Evolutionary conservation across 331 rosid species (phyloP).

Genomic region (Saraca asoca): DNA sequence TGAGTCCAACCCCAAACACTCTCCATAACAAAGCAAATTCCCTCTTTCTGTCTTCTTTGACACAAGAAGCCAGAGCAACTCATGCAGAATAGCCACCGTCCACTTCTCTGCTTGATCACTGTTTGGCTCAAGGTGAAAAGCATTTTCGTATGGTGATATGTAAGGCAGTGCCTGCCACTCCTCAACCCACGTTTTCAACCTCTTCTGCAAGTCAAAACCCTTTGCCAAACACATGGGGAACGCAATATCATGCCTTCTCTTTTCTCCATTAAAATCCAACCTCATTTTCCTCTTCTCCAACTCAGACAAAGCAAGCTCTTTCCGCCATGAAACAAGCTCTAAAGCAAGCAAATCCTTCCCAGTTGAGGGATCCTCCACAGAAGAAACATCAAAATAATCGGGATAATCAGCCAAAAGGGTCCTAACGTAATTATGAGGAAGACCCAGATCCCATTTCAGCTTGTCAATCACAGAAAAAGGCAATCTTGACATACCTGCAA

Average conservation of each 20-base stretch:
- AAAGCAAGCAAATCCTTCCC: conserved; percentile 67
- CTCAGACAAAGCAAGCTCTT: conserved; percentile 65
- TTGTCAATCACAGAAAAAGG: conserved; percentile 68
- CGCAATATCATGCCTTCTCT: conserved; percentile 43
- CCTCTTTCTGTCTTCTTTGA: conserved; percentile 77
- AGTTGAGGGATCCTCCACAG: conserved; percentile 47
- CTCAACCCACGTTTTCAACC: conserved; percentile 69
- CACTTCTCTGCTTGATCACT: conserved; percentile 86
- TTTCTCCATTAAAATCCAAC: conserved; percentile 30
- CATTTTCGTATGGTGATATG: conserved; percentile 75
- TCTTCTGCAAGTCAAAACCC: conserved; percentile 75
- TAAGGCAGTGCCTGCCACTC: conserved; percentile 83
- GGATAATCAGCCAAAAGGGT: conserved; percentile 71
- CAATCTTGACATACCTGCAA: conserved; percentile 55
- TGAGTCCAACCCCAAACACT: conserved; percentile 68
- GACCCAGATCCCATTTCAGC: conserved; percentile 89
- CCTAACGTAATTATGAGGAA: conserved; percentile 58
- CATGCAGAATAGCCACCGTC: conserved; percentile 79
- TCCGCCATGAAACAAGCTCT: conserved; percentile 74
- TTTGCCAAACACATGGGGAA: conserved; percentile 69
- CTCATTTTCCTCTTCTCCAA: conserved; percentile 62
- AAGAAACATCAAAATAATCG: conserved; percentile 70
- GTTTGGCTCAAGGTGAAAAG: conserved; percentile 59
- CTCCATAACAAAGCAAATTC: conserved; percentile 56
- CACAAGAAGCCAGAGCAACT: conserved; percentile 69